Evolutionary conservation across 257 asterid genomes (phyloP), one percentile per base, ranked within the genome.

Genomic region (Nyctanthes arbortristis): DNA sequence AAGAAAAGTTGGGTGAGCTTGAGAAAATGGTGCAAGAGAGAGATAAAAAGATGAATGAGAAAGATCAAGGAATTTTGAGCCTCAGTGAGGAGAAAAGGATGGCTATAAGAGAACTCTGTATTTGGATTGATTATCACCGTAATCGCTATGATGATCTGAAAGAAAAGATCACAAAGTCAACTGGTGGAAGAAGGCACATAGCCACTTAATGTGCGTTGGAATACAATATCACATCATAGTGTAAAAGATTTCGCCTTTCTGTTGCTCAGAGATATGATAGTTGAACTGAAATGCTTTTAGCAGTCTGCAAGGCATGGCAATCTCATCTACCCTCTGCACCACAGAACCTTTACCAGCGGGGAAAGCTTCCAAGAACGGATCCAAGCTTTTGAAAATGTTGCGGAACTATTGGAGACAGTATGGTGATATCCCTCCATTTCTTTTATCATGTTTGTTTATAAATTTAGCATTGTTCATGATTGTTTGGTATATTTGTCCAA

Each of bases 41-140:
- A 82, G 83, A 87, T 5, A 75, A 65, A 35, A 73, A 71, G 77
- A 78, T 85, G 77, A 84, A 68, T 28, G 92, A 82, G 73, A 85
- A 79, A 77, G 95, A 87, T 28, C 75, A 79, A 22, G 85, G 86
- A 72, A 66, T 88, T 11, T 68, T 72, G 73, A 86, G 70, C 74
- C 73, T 94, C 33, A 73, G 82, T 6, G 97, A 86, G 81, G 97
- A 88, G 85, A 94, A 94, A 77, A 75, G 81, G 63, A 96, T 91
- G 71, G 99, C 88, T 11, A 94, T 91, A 77, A 82, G 84, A 65
- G 96, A 94, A 73, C 40, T 94, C 74, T 87, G 96, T 75, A 73
- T 86, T 1, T 74, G 84, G 88, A 91, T 89, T 8, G 99, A 94
- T 37, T 88, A 94, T 71, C 95, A 94, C 59, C 90, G 87, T 1